These are phyloP conservation scores for Colletotrichum tabaci DNA, from an alignment of 2,329 filamentous ascomycete genomes.

Conservation along the genomic window DNA sequence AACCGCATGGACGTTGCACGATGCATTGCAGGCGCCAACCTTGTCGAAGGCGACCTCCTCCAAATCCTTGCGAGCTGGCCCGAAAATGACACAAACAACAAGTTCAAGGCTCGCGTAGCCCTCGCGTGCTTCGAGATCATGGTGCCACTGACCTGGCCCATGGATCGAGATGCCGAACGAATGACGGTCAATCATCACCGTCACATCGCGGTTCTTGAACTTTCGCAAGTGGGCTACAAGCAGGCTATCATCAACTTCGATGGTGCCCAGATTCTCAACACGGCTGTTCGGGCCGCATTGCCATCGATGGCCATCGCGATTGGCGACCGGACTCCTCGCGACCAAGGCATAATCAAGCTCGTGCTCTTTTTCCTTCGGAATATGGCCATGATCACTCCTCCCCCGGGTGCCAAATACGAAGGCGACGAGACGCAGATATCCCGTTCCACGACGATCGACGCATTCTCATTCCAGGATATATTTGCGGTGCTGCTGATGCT, in stretches of 20 bases:
- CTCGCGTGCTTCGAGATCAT: constrained; percentile 91
- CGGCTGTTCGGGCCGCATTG: constrained; percentile 84
- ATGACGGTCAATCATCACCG: constrained; percentile 95
- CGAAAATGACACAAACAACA: constrained; percentile 79
- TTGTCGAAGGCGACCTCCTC: constrained; percentile 91
- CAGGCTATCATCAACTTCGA: constrained; percentile 88
- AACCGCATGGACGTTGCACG: constrained; percentile 96
- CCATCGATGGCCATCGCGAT: constrained; percentile 87
- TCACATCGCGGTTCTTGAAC: constrained; percentile 89
- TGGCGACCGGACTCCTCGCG: constrained; percentile 81
- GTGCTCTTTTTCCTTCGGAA: constrained; percentile 92
- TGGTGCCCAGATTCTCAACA: constrained; percentile 81
- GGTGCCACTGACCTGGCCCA: constrained; percentile 93
- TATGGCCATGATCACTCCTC: constrained; percentile 85
- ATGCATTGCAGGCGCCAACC: constrained; percentile 90
- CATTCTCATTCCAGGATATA: constrained; percentile 92
- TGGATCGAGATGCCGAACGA: constrained; percentile 82
- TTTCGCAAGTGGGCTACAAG: constrained; percentile 93
- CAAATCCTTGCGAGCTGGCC: constrained; percentile 90
- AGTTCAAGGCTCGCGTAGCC: constrained; percentile 83
- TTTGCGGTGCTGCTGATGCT: constrained; percentile 88
- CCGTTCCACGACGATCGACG: constrained; percentile 87
- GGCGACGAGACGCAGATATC: constrained; percentile 93
- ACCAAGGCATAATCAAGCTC: constrained; percentile 94
- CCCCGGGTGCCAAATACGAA: constrained; percentile 80